Base-by-base conservation (phyloP, 2,329 filamentous ascomycete genomes). In the Immersiporthe knoxdaviesiana region DNA sequence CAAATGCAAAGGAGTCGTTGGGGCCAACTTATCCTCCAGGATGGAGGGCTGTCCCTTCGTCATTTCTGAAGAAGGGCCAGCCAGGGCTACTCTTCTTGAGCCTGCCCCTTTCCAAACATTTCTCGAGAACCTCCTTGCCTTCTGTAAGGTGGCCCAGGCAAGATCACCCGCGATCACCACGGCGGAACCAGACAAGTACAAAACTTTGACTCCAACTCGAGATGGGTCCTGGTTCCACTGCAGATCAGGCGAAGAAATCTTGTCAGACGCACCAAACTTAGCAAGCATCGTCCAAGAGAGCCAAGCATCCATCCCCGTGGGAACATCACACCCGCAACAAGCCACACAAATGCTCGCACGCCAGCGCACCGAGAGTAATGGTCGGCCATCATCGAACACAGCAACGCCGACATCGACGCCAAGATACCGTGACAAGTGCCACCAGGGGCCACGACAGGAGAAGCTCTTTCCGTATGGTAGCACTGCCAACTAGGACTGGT, bases 151-250 rank as follows among this genome's bases (percentile, higher is more conserved):
- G 30, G 59, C 74, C 74, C 72, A 70, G 71, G 72, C 74, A 73
- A 69, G 70, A 67, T 70, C 72, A 71, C 63, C 61, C 70, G 58
- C 68, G 70, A 67, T 69, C 65, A 24, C 16, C 76, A 69, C 73
- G 73, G 35, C 73, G 78, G 77, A 76, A 74, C 83, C 86, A 83
- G 92, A 95, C 92, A 94, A 95, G 93, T 87, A 85, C 92, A 84
- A 93, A 90, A 84, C 93, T 94, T 93, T 97, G 93, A 97, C 90
- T 84, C 92, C 92, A 93, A 94, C 92, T 87, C 90, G 79, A 88
- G 92, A 93, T 93, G 93, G 92, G 92, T 93, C 92, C 93, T 85
- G 81, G 80, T 63, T 27, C 63, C 63, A 59, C 66, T 24, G 30
- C 60, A 32, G 16, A 27, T 54, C 54, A 44, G 71, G 58, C 27